phyloP scores from a whole-genome alignment of 176 grass and related monocot species.

The Aegilops umbellulata region DNA sequence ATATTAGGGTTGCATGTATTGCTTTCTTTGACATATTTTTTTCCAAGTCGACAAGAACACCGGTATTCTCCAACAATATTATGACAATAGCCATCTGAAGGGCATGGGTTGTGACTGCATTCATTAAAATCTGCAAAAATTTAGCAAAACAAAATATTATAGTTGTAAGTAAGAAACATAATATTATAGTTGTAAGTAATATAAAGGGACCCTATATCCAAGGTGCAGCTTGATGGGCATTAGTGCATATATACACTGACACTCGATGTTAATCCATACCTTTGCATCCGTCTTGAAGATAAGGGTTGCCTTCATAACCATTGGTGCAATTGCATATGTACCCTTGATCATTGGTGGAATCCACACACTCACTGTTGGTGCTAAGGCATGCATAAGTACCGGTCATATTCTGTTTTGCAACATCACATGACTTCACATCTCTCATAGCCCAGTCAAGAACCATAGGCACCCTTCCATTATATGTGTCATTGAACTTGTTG shows the following conservation, averaged over 20 bases:
- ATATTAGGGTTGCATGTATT: slow-evolving; percentile 19
- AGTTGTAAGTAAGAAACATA: too few relatives aligned
- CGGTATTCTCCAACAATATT: background rate
- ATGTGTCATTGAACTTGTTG: background rate
- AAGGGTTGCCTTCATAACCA: slow-evolving; percentile 29
- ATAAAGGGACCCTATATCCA: background rate
- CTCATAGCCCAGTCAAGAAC: background rate
- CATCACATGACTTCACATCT: too few relatives aligned
- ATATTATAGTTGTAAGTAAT: background rate
- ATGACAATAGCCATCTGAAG: background rate
- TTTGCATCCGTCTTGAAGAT: slow-evolving; percentile 24
- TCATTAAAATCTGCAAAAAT: slow-evolving; percentile 15
- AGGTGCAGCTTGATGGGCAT: background rate
- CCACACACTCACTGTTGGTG: background rate
- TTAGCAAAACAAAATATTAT: background rate
- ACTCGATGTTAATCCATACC: background rate
- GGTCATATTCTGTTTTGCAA: background rate
- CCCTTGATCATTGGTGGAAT: background rate
- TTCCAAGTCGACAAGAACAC: slow-evolving; percentile 28
- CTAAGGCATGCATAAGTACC: slow-evolving; percentile 23
- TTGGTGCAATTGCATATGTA: slow-evolving; percentile 12
- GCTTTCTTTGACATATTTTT: background rate
- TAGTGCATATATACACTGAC: background rate
- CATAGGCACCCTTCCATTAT: background rate
- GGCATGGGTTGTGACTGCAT: slow-evolving; percentile 18